Percentiles rank a stretch among this genome's conserved stretches.
Evolutionary conservation across 805 yeast genomes (phyloP).

Genomic region (Saccharomycopsis olivae): DNA sequence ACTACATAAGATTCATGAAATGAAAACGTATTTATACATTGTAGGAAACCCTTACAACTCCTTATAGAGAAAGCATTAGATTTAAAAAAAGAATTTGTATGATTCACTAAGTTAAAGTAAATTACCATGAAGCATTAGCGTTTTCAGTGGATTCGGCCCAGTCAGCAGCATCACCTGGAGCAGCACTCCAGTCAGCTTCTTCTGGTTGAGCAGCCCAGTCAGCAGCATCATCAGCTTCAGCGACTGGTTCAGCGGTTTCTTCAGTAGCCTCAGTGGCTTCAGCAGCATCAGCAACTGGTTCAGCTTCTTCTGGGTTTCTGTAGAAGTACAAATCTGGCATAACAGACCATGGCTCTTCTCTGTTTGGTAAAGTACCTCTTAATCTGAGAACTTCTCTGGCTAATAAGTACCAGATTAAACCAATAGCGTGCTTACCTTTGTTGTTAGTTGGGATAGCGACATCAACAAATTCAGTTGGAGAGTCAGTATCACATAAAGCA

Average conservation of each 20-base stretch:
- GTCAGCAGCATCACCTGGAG: conserved; percentile 54
- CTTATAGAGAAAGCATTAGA: conserved; percentile 6
- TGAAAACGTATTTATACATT: background rate
- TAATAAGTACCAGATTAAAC: conserved; percentile 98
- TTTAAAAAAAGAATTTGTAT: conserved; percentile 8
- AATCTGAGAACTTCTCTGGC: conserved; percentile 99
- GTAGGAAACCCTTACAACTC: background rate
- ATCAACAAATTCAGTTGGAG: conserved; percentile 98
- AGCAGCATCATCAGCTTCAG: conserved; percentile 51
- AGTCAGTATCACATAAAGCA: conserved; percentile 97
- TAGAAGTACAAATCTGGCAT: conserved; percentile 99
- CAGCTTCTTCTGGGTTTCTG: conserved; percentile 99
- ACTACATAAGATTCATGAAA: background rate
- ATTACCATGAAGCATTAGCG: conserved; percentile 21
- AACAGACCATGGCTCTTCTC: conserved; percentile 95
- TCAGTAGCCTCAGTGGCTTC: conserved; percentile 40
- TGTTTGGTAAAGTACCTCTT: conserved; percentile 94
- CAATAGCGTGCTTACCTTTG: conserved; percentile 99
- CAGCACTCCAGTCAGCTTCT: conserved; percentile 72
- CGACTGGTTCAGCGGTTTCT: conserved; percentile 54
- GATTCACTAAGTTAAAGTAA: conserved; percentile 5
- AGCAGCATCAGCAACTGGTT: conserved; percentile 56
- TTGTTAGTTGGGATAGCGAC: conserved; percentile 99
- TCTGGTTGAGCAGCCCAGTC: conserved; percentile 62
- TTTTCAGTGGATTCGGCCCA: conserved; percentile 40